Evolutionary conservation across 148 eudicot species (phyloP).

Genomic region (Polygonum maritimum): DNA sequence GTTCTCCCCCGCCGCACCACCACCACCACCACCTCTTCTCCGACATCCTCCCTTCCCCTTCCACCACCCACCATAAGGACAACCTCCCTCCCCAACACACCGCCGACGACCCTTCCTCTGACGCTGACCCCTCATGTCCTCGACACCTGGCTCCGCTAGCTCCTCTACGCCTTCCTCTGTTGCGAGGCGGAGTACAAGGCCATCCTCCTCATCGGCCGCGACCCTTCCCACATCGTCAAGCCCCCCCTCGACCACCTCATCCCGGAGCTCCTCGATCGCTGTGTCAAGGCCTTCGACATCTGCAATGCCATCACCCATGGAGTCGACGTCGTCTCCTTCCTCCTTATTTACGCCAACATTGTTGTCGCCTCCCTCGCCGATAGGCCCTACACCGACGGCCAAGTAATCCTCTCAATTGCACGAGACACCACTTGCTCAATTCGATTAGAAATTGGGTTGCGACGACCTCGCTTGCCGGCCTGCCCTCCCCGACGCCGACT

Average conservation of each 20-base stretch:
- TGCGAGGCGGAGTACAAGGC: constrained; percentile 89
- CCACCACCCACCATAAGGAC: no score
- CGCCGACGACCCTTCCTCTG: no score
- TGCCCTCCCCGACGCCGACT: no score
- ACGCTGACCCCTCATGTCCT: constrained; percentile 55
- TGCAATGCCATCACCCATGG: constrained; percentile 78
- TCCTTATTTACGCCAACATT: constrained; percentile 56
- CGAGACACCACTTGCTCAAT: background rate
- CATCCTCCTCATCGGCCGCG: constrained; percentile 52
- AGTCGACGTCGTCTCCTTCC: constrained; percentile 42
- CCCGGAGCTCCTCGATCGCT: constrained; percentile 60
- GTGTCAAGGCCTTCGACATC: constrained; percentile 66
- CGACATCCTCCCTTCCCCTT: no score
- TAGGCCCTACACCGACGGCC: constrained; percentile 64
- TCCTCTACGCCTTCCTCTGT: constrained; percentile 65
- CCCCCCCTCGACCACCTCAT: constrained; percentile 66
- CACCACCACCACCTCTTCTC: no score
- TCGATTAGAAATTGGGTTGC: no score
- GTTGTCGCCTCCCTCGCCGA: constrained; percentile 55
- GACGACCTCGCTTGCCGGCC: no score
- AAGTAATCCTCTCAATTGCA: constrained; percentile 35
- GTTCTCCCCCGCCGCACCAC: no score
- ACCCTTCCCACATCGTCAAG: constrained; percentile 45
- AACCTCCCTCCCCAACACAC: constrained; percentile 16
- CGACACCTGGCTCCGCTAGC: constrained; percentile 59